Base-by-base conservation (phyloP, 2,329 filamentous ascomycete species). In the Fusarium sarcochroum region DNA sequence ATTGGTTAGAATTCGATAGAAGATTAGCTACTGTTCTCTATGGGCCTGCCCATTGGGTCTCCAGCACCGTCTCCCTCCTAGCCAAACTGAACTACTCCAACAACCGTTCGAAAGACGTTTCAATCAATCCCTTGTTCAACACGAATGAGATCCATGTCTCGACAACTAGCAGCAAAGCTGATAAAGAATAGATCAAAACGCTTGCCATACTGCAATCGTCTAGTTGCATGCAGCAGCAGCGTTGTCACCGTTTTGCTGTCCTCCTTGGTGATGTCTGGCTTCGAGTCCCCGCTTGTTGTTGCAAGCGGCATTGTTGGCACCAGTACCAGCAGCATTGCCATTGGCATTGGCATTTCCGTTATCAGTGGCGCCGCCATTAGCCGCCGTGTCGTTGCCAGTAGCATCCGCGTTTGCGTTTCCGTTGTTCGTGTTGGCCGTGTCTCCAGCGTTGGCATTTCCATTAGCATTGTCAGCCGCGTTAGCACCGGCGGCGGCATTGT, bases 151-250 rank as follows among this genome's bases (percentile, higher is more conserved):
- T 9, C 23, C 32, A 30, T 55, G 18, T 4, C 52, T 49, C 27
- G 42, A 17, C n/a, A 0, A 2, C 23, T 0, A 5, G 1, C 8
- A 4, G 9, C 25, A 15, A 40, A 20, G 13, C 1, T 15, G n/a
- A 11, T 10, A 34, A 15, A 6, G 25, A 38, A n/a, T 21, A 14
- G 13, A 14, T 20, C n/a, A 7, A n/a, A 20, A 13, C 8, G 38
- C n/a, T 40, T 18, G 11, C 2, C 15, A 14, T 23, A 20, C 2
- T 20, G 17, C 17, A 40, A 14, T 18, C 14, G 6, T 17, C 10
- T 63, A 63, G 44, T 63, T 63, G n/a, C 60, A 63, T 7, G 13
- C 25, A 18, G 21, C 20, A 9, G 34, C 47, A 11, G 35, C 13
- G 38, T 44, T 53, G 18, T 35, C 32, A 23, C 34, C 48, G 15